phyloP scores from a whole-genome alignment of 352 stramenopile genomes.

The Globisporangium paddicum region DNA sequence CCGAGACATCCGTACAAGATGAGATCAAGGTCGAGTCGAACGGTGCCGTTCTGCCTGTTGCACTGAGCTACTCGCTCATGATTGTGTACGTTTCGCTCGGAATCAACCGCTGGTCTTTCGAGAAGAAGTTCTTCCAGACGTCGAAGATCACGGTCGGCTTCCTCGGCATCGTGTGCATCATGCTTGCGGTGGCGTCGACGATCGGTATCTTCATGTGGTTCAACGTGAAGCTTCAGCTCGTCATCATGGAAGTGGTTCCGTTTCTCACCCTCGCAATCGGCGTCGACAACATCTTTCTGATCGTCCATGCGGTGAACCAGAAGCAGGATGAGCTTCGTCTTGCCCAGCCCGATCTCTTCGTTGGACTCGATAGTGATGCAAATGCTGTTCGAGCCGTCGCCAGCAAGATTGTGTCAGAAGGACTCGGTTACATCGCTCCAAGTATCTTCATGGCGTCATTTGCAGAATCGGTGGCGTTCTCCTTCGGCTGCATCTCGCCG shows the following conservation, averaged over 20 bases:
- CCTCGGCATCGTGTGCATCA: constrained; percentile 51
- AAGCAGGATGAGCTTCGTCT: constrained; percentile 34
- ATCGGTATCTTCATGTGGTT: constrained; percentile 63
- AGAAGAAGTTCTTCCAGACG: constrained; percentile 41
- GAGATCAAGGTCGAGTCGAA: constrained; percentile 51
- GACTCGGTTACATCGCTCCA: constrained; percentile 44
- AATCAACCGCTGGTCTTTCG: constrained; percentile 56
- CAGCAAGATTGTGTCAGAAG: constrained; percentile 30
- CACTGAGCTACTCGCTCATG: constrained; percentile 55
- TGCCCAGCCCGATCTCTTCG: constrained; percentile 33
- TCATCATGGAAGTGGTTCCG: constrained; percentile 70
- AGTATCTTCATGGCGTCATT: constrained; percentile 65
- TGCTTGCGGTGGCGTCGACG: constrained; percentile 48
- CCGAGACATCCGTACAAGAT: constrained; percentile 55
- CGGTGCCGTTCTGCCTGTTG: constrained; percentile 45
- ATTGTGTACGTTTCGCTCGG: constrained; percentile 63
- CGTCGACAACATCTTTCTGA: constrained; percentile 68
- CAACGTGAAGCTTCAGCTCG: constrained; percentile 56
- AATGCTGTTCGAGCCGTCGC: constrained; percentile 39
- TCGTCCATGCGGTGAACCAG: constrained; percentile 52
- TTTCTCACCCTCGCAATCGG: constrained; percentile 65
- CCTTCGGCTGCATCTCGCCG: constrained; percentile 49
- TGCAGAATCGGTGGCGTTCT: constrained; percentile 47
- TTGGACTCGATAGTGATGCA: constrained; percentile 32
- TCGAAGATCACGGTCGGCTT: constrained; percentile 58